Base-by-base conservation (phyloP, 1,139 yeast species). In the Geotrichum citri-aurantii region DNA sequence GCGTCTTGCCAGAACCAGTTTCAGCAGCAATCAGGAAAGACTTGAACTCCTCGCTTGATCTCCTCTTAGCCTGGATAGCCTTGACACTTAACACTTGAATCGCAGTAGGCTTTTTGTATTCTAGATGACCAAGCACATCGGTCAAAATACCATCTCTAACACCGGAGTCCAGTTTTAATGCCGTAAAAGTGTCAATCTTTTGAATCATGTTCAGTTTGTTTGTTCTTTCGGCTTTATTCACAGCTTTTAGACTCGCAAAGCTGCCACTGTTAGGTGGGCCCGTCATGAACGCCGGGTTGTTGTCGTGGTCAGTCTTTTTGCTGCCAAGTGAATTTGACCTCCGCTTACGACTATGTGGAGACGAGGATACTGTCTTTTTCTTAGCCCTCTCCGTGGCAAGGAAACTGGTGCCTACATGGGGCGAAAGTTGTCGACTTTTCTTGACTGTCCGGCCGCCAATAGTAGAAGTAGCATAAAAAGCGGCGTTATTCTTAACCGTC, bases 1-100 rank as follows among this genome's bases (percentile, higher is more conserved):
- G 83, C 0, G 99, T 93, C 71, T 93, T 93, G 8, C 99, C 98
- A 0, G 96, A 86, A 0, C 98, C 99, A 0, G 99, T 93, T 70
- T 93, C 98, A 1, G 97, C 97, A 1, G 97, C 97, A 59, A 93
- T 72, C 2, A 95, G 83, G 74, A 84, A 90, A 0, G 86, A 80
- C 65, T 84, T 84, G 50, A 84, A 72, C 61, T 79, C 77, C 19
- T 65, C 57, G n/a, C 51, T 31, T 8, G 48, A 21, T 24, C 56
- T 31, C 50, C 67, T 77, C 60, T 63, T 67, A 3, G 71, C 65
- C 51, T 74, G 72, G 31, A 85, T 73, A 14, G 78, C 74, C 64
- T 82, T 82, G 44, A 83, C 78, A 1, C 86, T 81, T 7, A 85
- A 78, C 1, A 78, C 74, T 69, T 86, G 92, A 53, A 86, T 82